phyloP scores from a whole-genome alignment of 768 basidiomycete species.

The Termitomyces sp. region DNA sequence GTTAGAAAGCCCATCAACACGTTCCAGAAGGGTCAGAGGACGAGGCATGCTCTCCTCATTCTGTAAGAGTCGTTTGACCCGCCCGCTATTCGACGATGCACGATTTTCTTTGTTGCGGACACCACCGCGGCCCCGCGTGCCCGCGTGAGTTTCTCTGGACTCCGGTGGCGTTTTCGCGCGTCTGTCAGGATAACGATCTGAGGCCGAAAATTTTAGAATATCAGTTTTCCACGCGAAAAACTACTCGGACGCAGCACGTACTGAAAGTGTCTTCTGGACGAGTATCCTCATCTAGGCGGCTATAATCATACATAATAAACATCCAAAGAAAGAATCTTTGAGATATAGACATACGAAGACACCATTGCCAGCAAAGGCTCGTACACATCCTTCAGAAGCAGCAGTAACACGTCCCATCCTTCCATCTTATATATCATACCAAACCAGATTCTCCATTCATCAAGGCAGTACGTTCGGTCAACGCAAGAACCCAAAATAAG shows the following conservation, averaged over 20 bases:
- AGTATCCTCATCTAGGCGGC: not conserved
- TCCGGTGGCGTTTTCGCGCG: not conserved
- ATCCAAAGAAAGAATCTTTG: not conserved
- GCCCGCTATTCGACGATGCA: not conserved
- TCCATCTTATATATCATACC: not conserved
- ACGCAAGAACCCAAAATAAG: not conserved
- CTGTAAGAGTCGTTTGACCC: not conserved
- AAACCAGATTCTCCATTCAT: slow-evolving; percentile 5
- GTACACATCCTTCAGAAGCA: not conserved
- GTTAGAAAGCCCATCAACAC: not conserved
- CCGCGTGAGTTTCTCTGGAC: not conserved
- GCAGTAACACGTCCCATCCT: not conserved
- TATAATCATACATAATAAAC: not conserved
- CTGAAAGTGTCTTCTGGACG: not conserved
- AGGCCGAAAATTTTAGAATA: not conserved
- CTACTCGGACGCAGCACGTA: not conserved
- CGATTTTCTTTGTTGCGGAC: not conserved
- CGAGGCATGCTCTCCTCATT: not conserved
- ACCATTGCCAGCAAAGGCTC: not conserved
- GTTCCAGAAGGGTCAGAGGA: not conserved
- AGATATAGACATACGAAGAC: not conserved
- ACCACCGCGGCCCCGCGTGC: not conserved
- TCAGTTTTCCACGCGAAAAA: not conserved
- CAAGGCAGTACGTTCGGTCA: not conserved
- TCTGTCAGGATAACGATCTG: not conserved